phyloP scores from a whole-genome alignment of 2,329 filamentous ascomycete genomes.

The Cercospora janseana region DNA sequence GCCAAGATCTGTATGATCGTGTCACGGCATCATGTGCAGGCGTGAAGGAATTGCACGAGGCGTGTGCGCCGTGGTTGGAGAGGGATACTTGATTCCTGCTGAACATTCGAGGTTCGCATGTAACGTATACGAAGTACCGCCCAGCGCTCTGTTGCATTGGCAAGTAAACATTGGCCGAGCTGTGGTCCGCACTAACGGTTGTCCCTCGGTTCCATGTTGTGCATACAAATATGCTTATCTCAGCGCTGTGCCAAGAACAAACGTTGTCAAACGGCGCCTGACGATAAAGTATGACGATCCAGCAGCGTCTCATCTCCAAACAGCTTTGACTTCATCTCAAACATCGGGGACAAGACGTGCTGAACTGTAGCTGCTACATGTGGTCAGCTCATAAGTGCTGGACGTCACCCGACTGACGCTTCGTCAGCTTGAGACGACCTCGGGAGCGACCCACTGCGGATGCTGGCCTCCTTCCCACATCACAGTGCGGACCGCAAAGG shows the following conservation, averaged over 20 bases:
- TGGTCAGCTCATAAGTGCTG: too few species aligned
- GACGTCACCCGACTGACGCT: too few species aligned
- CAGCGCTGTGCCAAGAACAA: not conserved
- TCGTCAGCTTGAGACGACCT: too few species aligned
- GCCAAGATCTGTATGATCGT: slow-evolving; percentile 21
- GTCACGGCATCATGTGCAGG: slow-evolving; percentile 6
- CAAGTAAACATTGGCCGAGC: not conserved
- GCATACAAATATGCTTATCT: slow-evolving; percentile 6
- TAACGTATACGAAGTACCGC: not conserved
- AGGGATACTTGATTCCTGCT: slow-evolving; percentile 19
- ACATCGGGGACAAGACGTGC: too few species aligned
- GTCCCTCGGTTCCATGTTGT: not conserved
- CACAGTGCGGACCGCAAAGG: too few species aligned
- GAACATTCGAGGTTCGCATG: not conserved
- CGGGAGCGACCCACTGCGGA: too few species aligned
- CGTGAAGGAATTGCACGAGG: slow-evolving; percentile 22
- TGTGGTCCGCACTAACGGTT: not conserved
- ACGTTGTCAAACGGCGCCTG: too few species aligned
- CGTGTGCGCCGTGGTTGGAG: slow-evolving; percentile 25
- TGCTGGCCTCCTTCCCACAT: too few species aligned
- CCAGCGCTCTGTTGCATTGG: not conserved
- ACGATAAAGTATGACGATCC: too few species aligned
- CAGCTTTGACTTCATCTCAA: too few species aligned
- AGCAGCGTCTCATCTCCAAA: too few species aligned
- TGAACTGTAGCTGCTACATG: too few species aligned